Evolutionary conservation across 805 yeast genomes (phyloP).

Genomic region (Pichia phayaonensis): DNA sequence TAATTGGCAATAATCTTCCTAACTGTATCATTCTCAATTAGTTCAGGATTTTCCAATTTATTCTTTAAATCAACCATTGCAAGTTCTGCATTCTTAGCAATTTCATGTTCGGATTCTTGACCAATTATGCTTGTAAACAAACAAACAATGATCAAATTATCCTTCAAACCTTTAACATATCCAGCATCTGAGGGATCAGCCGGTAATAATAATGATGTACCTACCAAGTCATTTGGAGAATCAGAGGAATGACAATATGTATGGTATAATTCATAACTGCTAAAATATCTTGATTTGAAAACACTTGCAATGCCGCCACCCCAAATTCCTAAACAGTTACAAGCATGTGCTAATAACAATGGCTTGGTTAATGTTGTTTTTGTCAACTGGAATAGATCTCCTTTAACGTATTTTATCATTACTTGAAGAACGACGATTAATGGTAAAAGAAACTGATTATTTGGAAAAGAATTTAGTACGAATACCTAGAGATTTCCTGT

Average conservation of each 20-base stretch:
- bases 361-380: slow-evolving; percentile 18
- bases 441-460: too few species aligned
- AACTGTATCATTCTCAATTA: slow-evolving; percentile 5
- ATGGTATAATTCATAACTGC: slow-evolving; percentile 44
- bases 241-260: slow-evolving; percentile 31
- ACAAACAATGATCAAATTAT: slow-evolving; percentile 44
- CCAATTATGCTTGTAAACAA: slow-evolving; percentile 63
- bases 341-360: slow-evolving; percentile 63
- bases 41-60: slow-evolving; percentile 27
- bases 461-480: too few species aligned
- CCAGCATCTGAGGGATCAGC: slow-evolving; percentile 28
- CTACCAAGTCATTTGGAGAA: slow-evolving; percentile 36
- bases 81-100: slow-evolving; percentile 41
- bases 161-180: slow-evolving; percentile 20
- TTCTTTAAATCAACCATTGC: slow-evolving; percentile 41
- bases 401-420: slow-evolving; percentile 38
- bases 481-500: too few species aligned
- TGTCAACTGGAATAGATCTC: slow-evolving; percentile 45
- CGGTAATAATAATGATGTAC: slow-evolving; percentile 44
- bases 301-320: slow-evolving; percentile 75
- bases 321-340: slow-evolving; percentile 76
- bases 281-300: slow-evolving; percentile 47
- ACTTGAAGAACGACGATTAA: too few species aligned
- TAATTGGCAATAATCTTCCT: slow-evolving; percentile 1
- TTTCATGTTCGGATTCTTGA: slow-evolving; percentile 37